Conservation (phyloP, 768 basidiomycete species). For the Chalciporus pseudorubinellus region DNA sequence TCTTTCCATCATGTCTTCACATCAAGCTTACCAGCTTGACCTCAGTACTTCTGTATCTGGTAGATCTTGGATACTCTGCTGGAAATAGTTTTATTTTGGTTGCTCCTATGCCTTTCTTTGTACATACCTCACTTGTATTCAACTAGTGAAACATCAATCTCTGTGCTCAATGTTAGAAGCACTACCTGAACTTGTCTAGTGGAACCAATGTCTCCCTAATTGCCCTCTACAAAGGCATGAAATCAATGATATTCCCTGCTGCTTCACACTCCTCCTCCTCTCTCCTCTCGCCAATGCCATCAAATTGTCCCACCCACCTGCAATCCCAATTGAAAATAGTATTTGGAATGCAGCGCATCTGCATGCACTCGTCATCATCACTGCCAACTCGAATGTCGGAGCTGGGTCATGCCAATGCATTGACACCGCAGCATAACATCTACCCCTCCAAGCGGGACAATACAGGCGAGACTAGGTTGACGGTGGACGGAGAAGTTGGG, state of each 20-base stretch:
- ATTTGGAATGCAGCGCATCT: conserved; percentile 93
- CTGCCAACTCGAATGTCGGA: conserved; percentile 89
- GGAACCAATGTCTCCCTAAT: too few relatives aligned
- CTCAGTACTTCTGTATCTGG: too few relatives aligned
- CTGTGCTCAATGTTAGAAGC: too few relatives aligned
- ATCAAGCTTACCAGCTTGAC: too few relatives aligned
- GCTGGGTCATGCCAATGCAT: conserved; percentile 74
- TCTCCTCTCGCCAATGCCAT: conserved; percentile 51
- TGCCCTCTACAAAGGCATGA: background rate
- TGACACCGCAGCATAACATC: conserved; percentile 80
- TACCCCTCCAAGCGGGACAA: conserved; percentile 89
- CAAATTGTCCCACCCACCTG: conserved; percentile 79
- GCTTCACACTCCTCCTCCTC: conserved; percentile 28
- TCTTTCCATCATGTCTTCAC: too few relatives aligned
- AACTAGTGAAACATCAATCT: too few relatives aligned
- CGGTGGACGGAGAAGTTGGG: conserved; percentile 92
- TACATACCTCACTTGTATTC: too few relatives aligned
- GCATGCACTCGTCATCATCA: conserved; percentile 91
- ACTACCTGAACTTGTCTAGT: too few relatives aligned
- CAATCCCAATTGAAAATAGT: conserved; percentile 77
- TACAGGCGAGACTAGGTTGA: conserved; percentile 87
- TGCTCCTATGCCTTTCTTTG: too few relatives aligned
- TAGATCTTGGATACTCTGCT: too few relatives aligned
- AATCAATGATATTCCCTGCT: conserved; percentile 3
- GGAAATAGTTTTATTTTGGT: too few relatives aligned